Conservation (phyloP, 495 filamentous ascomycete genomes). For the Penicillium mononematosum region DNA sequence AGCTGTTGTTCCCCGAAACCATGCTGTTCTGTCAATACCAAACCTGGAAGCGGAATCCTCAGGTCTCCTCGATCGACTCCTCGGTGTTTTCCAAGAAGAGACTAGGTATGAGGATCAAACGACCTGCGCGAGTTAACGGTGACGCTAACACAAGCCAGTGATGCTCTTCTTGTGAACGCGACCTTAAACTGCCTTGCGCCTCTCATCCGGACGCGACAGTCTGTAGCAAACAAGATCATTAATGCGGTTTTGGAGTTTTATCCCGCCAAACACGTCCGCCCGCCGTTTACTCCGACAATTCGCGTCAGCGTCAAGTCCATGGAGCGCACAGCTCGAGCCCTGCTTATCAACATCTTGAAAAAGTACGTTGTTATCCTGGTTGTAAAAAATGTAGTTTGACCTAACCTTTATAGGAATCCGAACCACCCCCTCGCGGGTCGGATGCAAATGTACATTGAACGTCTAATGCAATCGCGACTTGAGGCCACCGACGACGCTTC, state of each 20-base stretch:
- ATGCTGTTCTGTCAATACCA: constrained; percentile 70
- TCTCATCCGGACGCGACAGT: constrained; percentile 75
- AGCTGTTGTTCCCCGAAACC: constrained; percentile 77
- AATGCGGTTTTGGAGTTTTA: constrained; percentile 87
- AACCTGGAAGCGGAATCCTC: constrained; percentile 88
- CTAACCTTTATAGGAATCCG: constrained; percentile 55
- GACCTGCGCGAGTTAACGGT: constrained; percentile 5
- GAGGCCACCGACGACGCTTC: constrained; percentile 71
- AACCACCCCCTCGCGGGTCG: constrained; percentile 63
- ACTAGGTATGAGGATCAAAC: constrained; percentile 55
- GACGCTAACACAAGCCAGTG: constrained; percentile 49
- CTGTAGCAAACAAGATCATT: constrained; percentile 79
- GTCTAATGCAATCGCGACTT: constrained; percentile 66
- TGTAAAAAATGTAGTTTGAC: background rate
- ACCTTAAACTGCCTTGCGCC: constrained; percentile 83
- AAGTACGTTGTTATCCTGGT: constrained; percentile 48
- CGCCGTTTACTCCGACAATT: constrained; percentile 71
- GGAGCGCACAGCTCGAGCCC: constrained; percentile 82
- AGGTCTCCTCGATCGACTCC: constrained; percentile 82
- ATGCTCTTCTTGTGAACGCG: constrained; percentile 85
- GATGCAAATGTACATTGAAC: constrained; percentile 80
- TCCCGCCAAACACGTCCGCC: constrained; percentile 73
- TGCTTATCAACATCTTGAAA: constrained; percentile 77
- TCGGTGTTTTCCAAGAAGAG: constrained; percentile 85
- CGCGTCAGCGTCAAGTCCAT: constrained; percentile 87